These are phyloP conservation scores for Dothiorella sarmentorum DNA, from an alignment of 2,329 filamentous ascomycete species.

Conservation along the genomic window DNA sequence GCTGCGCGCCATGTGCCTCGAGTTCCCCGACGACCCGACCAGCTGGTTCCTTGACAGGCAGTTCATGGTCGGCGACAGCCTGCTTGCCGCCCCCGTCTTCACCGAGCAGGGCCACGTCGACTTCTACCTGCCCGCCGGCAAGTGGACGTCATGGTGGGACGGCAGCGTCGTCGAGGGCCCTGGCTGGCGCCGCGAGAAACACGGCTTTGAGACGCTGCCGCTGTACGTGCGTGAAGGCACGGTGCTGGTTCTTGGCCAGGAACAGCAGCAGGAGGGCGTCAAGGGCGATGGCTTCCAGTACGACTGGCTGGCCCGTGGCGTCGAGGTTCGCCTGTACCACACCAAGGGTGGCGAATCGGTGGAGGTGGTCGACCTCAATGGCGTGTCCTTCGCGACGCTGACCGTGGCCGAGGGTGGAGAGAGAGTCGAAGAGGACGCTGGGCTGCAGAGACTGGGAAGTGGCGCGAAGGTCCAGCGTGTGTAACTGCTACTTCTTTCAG, in stretches of 20 bases:
- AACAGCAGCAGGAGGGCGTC: constrained; percentile 36
- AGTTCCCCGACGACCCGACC: constrained; percentile 69
- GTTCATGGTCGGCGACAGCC: constrained; percentile 66
- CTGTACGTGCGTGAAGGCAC: constrained; percentile 41
- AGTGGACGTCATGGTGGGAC: constrained; percentile 51
- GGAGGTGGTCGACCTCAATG: constrained; percentile 34
- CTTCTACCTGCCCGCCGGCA: constrained; percentile 60
- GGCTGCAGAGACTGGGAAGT: neutral
- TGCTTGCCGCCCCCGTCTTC: constrained; percentile 64
- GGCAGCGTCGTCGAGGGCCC: constrained; percentile 41
- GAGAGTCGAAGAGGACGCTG: neutral
- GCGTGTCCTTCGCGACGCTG: constrained; percentile 30
- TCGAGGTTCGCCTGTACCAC: constrained; percentile 39
- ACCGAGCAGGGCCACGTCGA: constrained; percentile 60
- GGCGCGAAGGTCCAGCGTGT: neutral
- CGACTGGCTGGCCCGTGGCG: constrained; percentile 39
- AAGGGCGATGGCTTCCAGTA: constrained; percentile 36
- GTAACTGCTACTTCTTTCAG: neutral
- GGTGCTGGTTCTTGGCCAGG: constrained; percentile 39
- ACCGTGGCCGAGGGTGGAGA: constrained; percentile 28
- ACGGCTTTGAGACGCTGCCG: constrained; percentile 40
- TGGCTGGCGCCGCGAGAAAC: constrained; percentile 43
- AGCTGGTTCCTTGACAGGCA: constrained; percentile 66
- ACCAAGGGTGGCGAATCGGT: constrained; percentile 34
- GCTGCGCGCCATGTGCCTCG: constrained; percentile 62